phyloP scores from a whole-genome alignment of 257 asterid species.

The Nemophila menziesii region DNA sequence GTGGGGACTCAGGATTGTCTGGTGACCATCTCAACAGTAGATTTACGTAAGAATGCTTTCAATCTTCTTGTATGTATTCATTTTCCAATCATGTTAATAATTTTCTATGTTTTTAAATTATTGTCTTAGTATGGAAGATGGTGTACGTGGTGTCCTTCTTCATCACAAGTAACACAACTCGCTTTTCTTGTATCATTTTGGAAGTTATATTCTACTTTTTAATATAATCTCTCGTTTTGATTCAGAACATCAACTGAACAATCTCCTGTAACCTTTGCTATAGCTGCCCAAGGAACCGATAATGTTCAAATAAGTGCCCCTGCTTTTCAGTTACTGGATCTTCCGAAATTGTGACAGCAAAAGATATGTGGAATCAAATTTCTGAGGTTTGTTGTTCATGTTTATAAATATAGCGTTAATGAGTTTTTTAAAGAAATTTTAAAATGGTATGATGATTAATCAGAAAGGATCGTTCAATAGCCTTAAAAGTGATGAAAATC shows the following conservation, averaged over 20 bases:
- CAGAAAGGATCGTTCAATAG: conserved; percentile 82
- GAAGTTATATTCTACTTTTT: neutral
- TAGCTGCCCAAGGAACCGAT: conserved; percentile 74
- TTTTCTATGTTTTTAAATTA: conserved; percentile 4
- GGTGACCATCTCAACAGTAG: conserved; percentile 73
- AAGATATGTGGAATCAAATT: conserved; percentile 91
- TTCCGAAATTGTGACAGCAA: conserved; percentile 60
- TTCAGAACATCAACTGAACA: conserved; percentile 64
- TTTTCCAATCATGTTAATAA: neutral
- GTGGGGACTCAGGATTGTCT: conserved; percentile 83
- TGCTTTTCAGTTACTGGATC: conserved; percentile 74
- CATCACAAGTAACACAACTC: conserved; percentile 62
- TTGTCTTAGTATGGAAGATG: conserved; percentile 49
- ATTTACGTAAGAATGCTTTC: conserved; percentile 36
- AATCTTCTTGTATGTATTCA: neutral
- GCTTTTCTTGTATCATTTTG: neutral
- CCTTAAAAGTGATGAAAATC: conserved; percentile 51
- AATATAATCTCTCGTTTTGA: conserved; percentile 3
- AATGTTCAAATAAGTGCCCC: conserved; percentile 74
- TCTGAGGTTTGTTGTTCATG: conserved; percentile 47
- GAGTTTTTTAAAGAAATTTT: neutral
- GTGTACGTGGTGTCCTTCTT: conserved; percentile 62
- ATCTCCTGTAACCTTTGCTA: conserved; percentile 73
- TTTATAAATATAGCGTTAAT: too few relatives aligned
- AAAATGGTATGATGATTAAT: neutral